phyloP scores from a whole-genome alignment of 257 asterid species.

The Solanum pimpinellifolium region DNA sequence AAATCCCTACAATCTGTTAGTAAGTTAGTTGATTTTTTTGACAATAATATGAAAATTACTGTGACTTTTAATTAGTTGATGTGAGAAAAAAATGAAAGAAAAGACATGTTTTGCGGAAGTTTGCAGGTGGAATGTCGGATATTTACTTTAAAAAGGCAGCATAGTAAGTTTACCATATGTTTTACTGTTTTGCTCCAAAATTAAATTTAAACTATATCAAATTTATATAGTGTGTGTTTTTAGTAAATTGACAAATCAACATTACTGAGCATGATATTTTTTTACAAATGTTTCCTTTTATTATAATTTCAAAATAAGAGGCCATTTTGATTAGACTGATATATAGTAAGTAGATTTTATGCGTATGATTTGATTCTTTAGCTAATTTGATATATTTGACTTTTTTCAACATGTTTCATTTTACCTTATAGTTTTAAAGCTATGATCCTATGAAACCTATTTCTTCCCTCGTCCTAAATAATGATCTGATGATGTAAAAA shows the following conservation, averaged over 20 bases:
- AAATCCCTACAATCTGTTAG: background rate
- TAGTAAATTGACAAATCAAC: background rate
- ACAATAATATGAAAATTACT: background rate
- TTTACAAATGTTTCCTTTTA: background rate
- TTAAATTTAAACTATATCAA: no score
- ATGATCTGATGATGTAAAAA: no score
- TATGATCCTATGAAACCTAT: background rate
- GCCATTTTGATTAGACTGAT: background rate
- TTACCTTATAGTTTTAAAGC: background rate
- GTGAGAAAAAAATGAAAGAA: background rate
- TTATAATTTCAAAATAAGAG: background rate
- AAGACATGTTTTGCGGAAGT: constrained; percentile 4
- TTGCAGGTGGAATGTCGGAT: constrained; percentile 10
- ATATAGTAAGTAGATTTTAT: background rate
- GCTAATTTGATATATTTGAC: background rate
- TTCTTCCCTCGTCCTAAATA: background rate
- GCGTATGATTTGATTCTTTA: background rate
- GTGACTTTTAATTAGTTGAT: background rate
- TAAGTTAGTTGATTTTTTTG: background rate
- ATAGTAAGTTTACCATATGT: background rate
- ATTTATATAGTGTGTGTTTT: background rate
- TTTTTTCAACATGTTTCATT: background rate
- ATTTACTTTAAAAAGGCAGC: background rate
- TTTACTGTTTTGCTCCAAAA: background rate
- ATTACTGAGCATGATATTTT: background rate